Conservation (phyloP, 192 early-diverging fungal species). For the Chytriomyces sp. region DNA sequence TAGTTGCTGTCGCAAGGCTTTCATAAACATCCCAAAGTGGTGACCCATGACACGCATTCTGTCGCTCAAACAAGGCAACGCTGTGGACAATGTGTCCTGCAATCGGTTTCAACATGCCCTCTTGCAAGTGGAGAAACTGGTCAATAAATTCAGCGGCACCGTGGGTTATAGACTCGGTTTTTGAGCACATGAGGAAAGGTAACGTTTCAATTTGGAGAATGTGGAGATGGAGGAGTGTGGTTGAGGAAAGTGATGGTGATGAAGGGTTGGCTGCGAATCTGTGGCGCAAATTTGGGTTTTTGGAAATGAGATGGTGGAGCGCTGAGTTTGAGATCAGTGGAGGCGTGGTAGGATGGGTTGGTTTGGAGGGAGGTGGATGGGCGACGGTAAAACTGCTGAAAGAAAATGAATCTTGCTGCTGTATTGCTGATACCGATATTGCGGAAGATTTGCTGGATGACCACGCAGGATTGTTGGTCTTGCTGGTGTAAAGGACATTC, state of each 20-base stretch:
- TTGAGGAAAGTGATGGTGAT: not conserved
- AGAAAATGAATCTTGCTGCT: not conserved
- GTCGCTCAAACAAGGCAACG: not conserved
- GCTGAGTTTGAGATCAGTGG: not conserved
- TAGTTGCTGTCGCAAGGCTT: not conserved
- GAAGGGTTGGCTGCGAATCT: too few species aligned
- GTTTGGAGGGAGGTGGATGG: not conserved
- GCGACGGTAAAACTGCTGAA: not conserved
- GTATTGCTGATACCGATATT: not conserved
- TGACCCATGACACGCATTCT: not conserved
- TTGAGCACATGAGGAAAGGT: conserved; percentile 18
- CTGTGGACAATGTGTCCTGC: not conserved
- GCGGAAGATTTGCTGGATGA: not conserved
- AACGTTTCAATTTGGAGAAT: conserved; percentile 9
- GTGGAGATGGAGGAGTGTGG: not conserved
- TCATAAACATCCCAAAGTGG: not conserved
- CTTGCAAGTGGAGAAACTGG: not conserved
- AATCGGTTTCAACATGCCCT: not conserved
- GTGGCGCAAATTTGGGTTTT: not conserved
- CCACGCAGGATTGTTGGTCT: not conserved
- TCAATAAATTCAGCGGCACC: not conserved
- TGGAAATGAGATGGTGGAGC: not conserved
- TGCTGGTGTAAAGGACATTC: not conserved
- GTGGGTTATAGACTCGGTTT: not conserved
- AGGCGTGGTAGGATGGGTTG: not conserved